A percentile compares a stretch with the other conserved stretches of the same genome.
These are phyloP conservation scores for Hsuehochloa calcarea DNA, from an alignment of 176 grass and related monocot genomes.

Conservation along the genomic window DNA sequence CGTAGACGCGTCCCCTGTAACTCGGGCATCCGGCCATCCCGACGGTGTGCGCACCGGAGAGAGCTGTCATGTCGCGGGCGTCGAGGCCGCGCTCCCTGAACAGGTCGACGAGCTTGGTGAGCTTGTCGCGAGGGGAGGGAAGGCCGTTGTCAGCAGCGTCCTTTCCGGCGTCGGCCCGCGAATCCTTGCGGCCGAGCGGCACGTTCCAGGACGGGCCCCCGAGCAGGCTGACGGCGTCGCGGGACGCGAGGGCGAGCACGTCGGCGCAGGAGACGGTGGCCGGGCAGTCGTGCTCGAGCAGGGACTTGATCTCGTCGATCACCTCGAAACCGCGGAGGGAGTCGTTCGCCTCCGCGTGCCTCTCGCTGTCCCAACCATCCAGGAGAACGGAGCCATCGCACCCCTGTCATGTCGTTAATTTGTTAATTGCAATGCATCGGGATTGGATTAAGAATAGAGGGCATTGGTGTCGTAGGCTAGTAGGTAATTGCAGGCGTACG, in stretches of 20 bases:
- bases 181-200: constrained; percentile 68
- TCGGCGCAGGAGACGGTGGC: constrained; percentile 63
- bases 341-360: constrained; percentile 34
- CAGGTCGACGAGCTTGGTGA: constrained; percentile 26
- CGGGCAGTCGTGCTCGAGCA: constrained; percentile 46
- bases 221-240: constrained; percentile 55
- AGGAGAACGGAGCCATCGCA: constrained; percentile 64
- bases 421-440: background rate
- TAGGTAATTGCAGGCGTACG: constrained; percentile 38
- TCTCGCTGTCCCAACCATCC: constrained; percentile 45
- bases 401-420: constrained; percentile 16
- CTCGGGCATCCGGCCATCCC: constrained; percentile 9
- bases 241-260: constrained; percentile 45
- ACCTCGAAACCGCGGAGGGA: constrained; percentile 47
- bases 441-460: background rate
- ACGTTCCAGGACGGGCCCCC: constrained; percentile 62
- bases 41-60: constrained; percentile 57
- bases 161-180: constrained; percentile 20
- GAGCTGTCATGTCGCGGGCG: constrained; percentile 45
- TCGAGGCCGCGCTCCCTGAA: constrained; percentile 47
- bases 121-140: constrained; percentile 15
- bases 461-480: background rate
- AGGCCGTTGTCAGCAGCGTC: constrained; percentile 31
- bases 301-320: constrained; percentile 60
- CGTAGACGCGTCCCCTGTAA: constrained; percentile 21